Evolutionary conservation across 2,329 filamentous ascomycete species (phyloP), one percentile per base, ranked within the genome.

Genomic region (Leptographium flavum): DNA sequence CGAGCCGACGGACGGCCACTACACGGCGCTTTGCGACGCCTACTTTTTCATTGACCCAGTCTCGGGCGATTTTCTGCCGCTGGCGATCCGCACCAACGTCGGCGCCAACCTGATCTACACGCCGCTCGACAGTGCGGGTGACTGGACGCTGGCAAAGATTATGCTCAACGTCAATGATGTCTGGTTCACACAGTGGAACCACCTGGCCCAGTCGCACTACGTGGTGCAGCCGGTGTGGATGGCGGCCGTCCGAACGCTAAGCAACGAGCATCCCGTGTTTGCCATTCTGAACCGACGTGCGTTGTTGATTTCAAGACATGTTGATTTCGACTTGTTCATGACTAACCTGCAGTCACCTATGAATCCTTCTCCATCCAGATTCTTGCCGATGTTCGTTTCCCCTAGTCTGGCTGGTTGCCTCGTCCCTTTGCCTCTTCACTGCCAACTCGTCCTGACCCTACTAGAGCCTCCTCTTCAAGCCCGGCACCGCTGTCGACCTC

Each of bases 111-210:
- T 69, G 31, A 57, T 64, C 6, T 73, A 73, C 54, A 72, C 69
- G 3, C 68, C 68, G 3, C 52, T 59, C 1, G 69, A 73, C 47
- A 43, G 49, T 0, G 22, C 53, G 4, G 60, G 62, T n/a, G 68
- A 73, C 54, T 73, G 69, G 69, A 53, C 69, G 6, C 54, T 73
- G 5, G 70, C 69, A 6, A 72, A 73, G 56, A 64, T 70, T 37
- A 60, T 68, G 51, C 69, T 68, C 52, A 69, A 70, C 42, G 54
- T 58, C 23, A 70, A 71, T 42, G 66, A 71, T 49, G 58, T 70
- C 31, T 70, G 64, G 55, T 60, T 65, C 47, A 57, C 58, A 0
- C 64, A 69, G 43, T 64, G 61, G 55, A 59, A 62, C 46, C 67
- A 71, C 49, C 55, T 71, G 2, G 61, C 62, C 2, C 55, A 55